Evolutionary conservation across 116 monocot genomes (phyloP), one percentile per base, ranked within the genome.

Genomic region (Trichopus zeylanicus): DNA sequence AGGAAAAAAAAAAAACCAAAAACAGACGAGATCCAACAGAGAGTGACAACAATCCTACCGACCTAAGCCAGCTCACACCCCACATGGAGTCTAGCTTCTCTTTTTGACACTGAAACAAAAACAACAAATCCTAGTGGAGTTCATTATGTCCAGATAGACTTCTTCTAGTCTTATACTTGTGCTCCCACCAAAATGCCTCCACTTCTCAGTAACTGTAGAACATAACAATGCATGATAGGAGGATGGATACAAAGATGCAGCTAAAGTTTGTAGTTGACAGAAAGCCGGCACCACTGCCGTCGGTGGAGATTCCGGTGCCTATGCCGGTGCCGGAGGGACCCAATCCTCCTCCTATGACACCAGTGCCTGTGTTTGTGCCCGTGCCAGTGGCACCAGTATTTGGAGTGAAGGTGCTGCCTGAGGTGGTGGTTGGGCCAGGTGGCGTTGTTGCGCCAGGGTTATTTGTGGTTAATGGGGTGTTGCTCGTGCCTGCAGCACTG

Each of bases 401-500:
- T 23, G 74, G 67, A 20, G 58, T 62, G 31, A 56, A 70, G 23
- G 62, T 56, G 64, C 29, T 62, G 2, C 22, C 9, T 22, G 73
- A 22, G 8, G 61, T 65, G n/a, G n/a, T n/a, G 18, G 62, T 52
- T 47, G 46, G 19, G 6, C 49, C 47, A 34, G 56, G 16, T 5
- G 64, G 30, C 15, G n/a, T 34, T 18, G 69, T 64, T 25, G 54
- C 28, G 3, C 48, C 63, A 42, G 8, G 32, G 8, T 33, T 33
- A 5, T 33, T 4, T 5, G 4, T 28, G 22, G 26, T 46, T 2
- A 31, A 11, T 12, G 67, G 5, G 13, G 55, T 46, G 2, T 37
- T 56, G 46, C 62, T 38, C 16, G 74, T 70, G 28, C 71, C 78
- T 39, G 78, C 78, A 69, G 84, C 48, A 68, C 83, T 83, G 74